Percentiles rank a stretch among this genome's conserved stretches.
Evolutionary conservation across 2,329 filamentous ascomycete genomes (phyloP).

Genomic region (Taxawa tesnikishii): DNA sequence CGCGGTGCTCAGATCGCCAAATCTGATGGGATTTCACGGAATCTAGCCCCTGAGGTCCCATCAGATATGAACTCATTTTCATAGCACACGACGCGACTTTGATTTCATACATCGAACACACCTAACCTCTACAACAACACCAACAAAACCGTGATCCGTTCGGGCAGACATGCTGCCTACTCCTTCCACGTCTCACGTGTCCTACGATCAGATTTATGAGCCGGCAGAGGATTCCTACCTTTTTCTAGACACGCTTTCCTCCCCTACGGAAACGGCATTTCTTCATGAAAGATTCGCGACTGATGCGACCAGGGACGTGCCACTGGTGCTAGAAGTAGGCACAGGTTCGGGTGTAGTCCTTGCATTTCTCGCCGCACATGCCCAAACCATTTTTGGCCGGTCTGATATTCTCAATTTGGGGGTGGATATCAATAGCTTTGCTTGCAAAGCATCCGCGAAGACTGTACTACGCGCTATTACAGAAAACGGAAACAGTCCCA

Average conservation of each 20-base stretch:
- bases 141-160: no score
- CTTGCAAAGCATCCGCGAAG: conserved; percentile 60
- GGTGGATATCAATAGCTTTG: conserved; percentile 75
- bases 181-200: conserved; percentile 82
- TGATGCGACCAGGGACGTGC: conserved; percentile 14
- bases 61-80: no score
- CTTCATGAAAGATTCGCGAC: conserved; percentile 49
- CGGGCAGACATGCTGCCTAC: conserved; percentile 71
- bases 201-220: conserved; percentile 82
- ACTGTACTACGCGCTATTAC: conserved; percentile 48
- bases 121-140: no score
- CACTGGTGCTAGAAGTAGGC: conserved; percentile 71
- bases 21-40: no score
- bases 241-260: conserved; percentile 81
- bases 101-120: no score
- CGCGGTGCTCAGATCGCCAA: no score
- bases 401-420: conserved; percentile 58
- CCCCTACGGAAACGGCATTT: conserved; percentile 53
- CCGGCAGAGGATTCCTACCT: conserved; percentile 94
- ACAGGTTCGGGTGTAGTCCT: conserved; percentile 91
- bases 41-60: no score
- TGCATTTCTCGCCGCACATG: conserved; percentile 71
- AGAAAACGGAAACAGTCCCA: conserved; percentile 8
- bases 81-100: no score
- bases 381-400: conserved; percentile 59